Base-by-base conservation (phyloP, 1,284 basidiomycete species). In the Cryptococcus floricola region DNA sequence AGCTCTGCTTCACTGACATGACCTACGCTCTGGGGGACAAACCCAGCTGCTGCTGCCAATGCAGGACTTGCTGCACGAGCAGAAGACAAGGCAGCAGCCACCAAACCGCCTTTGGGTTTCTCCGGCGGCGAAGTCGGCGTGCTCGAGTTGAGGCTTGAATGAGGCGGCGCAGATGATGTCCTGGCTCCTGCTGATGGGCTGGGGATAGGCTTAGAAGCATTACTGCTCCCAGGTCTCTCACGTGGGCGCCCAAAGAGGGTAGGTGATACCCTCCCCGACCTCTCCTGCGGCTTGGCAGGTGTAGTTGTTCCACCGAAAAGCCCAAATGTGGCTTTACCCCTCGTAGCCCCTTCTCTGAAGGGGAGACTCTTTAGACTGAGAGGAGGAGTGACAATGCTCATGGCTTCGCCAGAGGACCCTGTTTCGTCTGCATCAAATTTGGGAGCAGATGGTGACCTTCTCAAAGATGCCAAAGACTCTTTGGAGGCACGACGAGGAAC, bases 1-100 rank as follows among this genome's bases (percentile, higher is more conserved):
- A 92, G 73, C 77, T 91, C 89, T 12, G 80, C 84, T 77, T 91
- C 88, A 19, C 83, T 87, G 45, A 86, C 84, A 67, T 85, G 83
- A 25, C 64, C 65, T 6, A 54, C 85, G 81, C 42, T 80, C 81
- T 75, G 81, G 77, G 60, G 63, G n/a, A 67, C 68, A 12, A 72
- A 51, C 0, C 71, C 72, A 0, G 70, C 70, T 16, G 64, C 72
- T 23, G 61, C 71, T 31, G 59, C 70, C 25, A 72, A 59, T n/a
- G 65, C 71, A 3, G 70, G 68, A 16, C 62, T 65, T 16, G 74
- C 69, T 6, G 73, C 65, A 31, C 71, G 60, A 4, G 71, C 65
- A 1, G 71, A 66, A 16, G 71, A 71, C 12, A 74, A 66, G 2
- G 70, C 73, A 8, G 68, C 73, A 31, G 69, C 66, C 4, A 73